Evolutionary conservation across 2,329 filamentous ascomycete species (phyloP).

Genomic region (Ceratocystis cubensis): DNA sequence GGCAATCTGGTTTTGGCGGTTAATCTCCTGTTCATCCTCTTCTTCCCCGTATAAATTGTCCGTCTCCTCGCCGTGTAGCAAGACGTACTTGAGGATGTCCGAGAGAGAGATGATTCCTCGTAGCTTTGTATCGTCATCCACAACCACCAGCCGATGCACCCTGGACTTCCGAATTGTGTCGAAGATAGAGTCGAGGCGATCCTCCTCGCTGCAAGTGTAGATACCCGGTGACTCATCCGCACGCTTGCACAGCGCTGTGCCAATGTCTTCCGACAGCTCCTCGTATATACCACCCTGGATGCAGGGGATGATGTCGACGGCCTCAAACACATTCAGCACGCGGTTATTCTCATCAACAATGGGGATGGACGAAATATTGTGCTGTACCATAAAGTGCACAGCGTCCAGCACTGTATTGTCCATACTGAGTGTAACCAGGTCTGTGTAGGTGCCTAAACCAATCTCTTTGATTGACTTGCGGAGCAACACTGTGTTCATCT

Average conservation of each 20-base stretch:
- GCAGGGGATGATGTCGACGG: conserved; percentile 89
- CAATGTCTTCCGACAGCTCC: conserved; percentile 72
- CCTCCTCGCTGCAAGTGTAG: conserved; percentile 85
- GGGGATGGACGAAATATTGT: conserved; percentile 89
- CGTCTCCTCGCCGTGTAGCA: conserved; percentile 60
- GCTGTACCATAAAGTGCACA: conserved; percentile 82
- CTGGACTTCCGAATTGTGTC: conserved; percentile 91
- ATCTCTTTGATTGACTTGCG: conserved; percentile 80
- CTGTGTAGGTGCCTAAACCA: conserved; percentile 68
- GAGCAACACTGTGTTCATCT: conserved; percentile 72
- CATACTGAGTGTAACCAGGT: conserved; percentile 76
- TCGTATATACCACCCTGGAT: conserved; percentile 92
- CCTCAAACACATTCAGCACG: conserved; percentile 93
- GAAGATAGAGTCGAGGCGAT: conserved; percentile 89
- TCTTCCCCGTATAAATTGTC: conserved; percentile 28
- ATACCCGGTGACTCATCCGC: conserved; percentile 90
- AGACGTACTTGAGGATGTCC: conserved; percentile 89
- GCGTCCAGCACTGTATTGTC: conserved; percentile 84
- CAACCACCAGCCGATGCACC: conserved; percentile 83
- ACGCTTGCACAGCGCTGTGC: conserved; percentile 76
- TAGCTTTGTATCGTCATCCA: conserved; percentile 77
- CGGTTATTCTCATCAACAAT: conserved; percentile 67
- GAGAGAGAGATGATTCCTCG: conserved; percentile 86
- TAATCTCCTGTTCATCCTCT: conserved; percentile 21
- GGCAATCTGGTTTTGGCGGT: conserved; percentile 16